phyloP scores from a whole-genome alignment of 768 basidiomycete species.

The Phylloporus sp. region DNA sequence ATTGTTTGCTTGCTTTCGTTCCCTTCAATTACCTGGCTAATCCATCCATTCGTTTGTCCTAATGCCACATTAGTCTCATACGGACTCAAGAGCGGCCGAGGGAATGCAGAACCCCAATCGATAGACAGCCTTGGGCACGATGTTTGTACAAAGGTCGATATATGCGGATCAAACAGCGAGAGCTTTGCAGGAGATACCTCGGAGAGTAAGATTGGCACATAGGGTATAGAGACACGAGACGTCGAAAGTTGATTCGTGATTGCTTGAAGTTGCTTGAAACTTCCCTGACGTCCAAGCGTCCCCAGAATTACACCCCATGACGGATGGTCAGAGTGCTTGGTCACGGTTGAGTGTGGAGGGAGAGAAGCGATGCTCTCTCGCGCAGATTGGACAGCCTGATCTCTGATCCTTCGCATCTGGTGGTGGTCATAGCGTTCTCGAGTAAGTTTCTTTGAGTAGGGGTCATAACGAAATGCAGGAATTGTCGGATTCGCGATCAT shows the following conservation, averaged over 20 bases:
- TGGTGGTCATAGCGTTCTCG: constrained; percentile 85
- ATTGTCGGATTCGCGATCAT: constrained; percentile 98
- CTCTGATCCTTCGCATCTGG: constrained; percentile 76
- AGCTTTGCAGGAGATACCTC: constrained; percentile 97
- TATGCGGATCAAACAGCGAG: constrained; percentile 70
- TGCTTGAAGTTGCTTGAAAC: constrained; percentile 82
- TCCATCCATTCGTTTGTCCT: constrained; percentile 63
- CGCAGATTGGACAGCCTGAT: constrained; percentile 72
- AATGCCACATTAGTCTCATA: constrained; percentile 91
- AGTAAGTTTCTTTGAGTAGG: constrained; percentile 96
- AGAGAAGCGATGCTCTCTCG: constrained; percentile 52
- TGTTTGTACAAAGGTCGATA: constrained; percentile 92
- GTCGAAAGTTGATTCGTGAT: constrained; percentile 65
- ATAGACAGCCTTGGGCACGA: constrained; percentile 95
- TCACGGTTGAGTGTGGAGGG: constrained; percentile 7
- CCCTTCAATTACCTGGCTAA: constrained; percentile 32
- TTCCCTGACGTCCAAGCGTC: constrained; percentile 93
- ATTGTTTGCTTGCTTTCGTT: constrained; percentile 22
- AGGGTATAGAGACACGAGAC: constrained; percentile 56
- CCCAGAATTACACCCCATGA: constrained; percentile 93
- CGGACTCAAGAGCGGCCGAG: constrained; percentile 80
- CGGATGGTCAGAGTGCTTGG: constrained; percentile 19
- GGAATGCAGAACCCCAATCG: constrained; percentile 98
- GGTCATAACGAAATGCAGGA: constrained; percentile 97
- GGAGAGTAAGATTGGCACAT: constrained; percentile 87